Conservation (phyloP, 1,284 basidiomycete genomes). For the Coniferiporia weirii region DNA sequence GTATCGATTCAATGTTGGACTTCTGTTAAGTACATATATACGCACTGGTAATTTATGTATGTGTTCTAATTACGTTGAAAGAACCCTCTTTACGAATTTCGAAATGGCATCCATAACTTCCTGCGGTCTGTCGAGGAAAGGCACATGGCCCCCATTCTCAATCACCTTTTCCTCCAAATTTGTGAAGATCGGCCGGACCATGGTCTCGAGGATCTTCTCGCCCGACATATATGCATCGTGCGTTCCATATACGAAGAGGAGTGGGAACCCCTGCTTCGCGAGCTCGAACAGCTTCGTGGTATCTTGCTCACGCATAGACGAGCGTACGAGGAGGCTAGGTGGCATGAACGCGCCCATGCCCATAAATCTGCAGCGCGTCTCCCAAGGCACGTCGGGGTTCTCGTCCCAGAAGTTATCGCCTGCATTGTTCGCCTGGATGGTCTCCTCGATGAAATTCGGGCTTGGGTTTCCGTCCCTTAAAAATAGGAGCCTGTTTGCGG, state of each 20-base stretch:
- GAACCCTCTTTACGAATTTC: neutral
- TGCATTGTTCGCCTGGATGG: constrained; percentile 10
- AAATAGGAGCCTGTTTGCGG: constrained; percentile 19
- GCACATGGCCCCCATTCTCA: constrained; percentile 5
- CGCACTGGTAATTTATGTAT: no score
- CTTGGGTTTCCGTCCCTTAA: constrained; percentile 20
- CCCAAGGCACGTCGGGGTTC: constrained; percentile 25
- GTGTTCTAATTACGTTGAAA: neutral
- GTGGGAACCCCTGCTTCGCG: constrained; percentile 27
- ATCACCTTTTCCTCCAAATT: constrained; percentile 6
- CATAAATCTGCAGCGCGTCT: constrained; percentile 29
- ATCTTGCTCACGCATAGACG: constrained; percentile 31
- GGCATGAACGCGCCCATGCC: constrained; percentile 29
- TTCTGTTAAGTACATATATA: neutral
- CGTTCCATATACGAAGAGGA: constrained; percentile 32
- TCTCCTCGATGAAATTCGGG: constrained; percentile 20
- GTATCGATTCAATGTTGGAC: neutral
- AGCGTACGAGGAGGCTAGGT: constrained; percentile 26
- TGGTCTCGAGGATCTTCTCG: constrained; percentile 25
- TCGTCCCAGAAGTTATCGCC: constrained; percentile 18
- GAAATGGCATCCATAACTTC: constrained; percentile 6
- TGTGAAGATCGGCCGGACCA: constrained; percentile 10
- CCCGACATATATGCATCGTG: constrained; percentile 28
- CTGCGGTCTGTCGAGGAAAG: neutral
- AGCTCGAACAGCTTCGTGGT: constrained; percentile 26